Conservation (phyloP, 2,329 filamentous ascomycete species). For the Colletotrichum costaricense region DNA sequence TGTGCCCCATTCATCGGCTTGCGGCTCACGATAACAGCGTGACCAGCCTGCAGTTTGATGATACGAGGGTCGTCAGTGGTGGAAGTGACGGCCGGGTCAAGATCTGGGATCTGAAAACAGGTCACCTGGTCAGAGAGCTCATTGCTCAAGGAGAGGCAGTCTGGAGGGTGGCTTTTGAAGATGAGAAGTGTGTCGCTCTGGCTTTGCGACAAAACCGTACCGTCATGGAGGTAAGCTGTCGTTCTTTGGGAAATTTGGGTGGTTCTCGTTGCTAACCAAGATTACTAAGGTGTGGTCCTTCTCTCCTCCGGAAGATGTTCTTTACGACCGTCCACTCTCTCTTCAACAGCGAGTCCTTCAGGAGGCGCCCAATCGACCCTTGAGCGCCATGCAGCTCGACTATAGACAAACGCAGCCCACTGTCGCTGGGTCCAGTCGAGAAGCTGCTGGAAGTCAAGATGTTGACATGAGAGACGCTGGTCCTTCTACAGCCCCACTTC, state of each 20-base stretch:
- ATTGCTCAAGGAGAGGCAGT: slow-evolving; percentile 93
- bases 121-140: slow-evolving; percentile 89
- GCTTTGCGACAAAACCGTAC: slow-evolving; percentile 86
- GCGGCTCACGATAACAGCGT: slow-evolving; percentile 99
- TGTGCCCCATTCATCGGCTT: slow-evolving; percentile 91
- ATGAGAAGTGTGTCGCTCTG: slow-evolving; percentile 97
- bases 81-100: slow-evolving; percentile 98
- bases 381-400: slow-evolving; percentile 62
- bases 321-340: slow-evolving; percentile 64
- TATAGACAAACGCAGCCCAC: slow-evolving; percentile 49
- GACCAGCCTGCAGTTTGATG: slow-evolving; percentile 96
- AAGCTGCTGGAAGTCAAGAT: slow-evolving; percentile 54
- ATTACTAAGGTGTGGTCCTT: slow-evolving; percentile 87
- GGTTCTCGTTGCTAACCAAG: slow-evolving; percentile 42
- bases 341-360: slow-evolving; percentile 56
- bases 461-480: slow-evolving; percentile 68
- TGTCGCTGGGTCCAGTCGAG: slow-evolving; percentile 45
- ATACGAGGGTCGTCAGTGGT: slow-evolving; percentile 93
- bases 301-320: slow-evolving; percentile 81
- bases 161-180: slow-evolving; percentile 97
- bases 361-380: slow-evolving; percentile 60
- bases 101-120: slow-evolving; percentile 96
- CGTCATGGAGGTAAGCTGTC: slow-evolving; percentile 90
- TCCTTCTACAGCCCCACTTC: slow-evolving; percentile 65
- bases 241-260: no score